These are phyloP conservation scores for Teratosphaeria destructans DNA, from an alignment of 2,329 filamentous ascomycete genomes.

Conservation along the genomic window DNA sequence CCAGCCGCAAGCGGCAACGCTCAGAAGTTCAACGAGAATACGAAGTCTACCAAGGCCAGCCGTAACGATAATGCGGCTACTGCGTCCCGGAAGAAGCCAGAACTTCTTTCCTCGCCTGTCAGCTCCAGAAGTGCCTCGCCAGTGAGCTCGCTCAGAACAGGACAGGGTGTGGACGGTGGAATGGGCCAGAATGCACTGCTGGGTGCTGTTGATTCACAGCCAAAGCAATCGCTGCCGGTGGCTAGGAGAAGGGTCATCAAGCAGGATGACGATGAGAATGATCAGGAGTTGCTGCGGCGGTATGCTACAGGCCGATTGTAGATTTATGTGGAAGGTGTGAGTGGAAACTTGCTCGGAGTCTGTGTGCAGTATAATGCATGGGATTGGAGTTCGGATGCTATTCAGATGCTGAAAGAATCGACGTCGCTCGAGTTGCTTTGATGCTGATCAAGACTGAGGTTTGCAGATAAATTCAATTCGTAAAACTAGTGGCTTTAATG, in stretches of 20 bases:
- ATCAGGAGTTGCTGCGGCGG: neutral
- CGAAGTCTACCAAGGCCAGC: neutral
- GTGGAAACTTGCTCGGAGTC: neutral
- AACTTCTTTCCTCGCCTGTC: constrained; percentile 1
- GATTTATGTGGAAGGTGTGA: neutral
- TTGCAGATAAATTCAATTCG: neutral
- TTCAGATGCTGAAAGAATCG: neutral
- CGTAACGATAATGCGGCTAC: neutral
- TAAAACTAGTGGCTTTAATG: neutral
- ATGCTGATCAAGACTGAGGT: neutral
- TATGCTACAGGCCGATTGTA: neutral
- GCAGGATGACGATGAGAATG: neutral
- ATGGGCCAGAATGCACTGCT: neutral
- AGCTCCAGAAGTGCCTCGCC: neutral
- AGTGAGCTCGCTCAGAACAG: neutral
- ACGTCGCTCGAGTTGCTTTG: neutral
- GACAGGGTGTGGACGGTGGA: neutral
- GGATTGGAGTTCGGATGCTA: neutral
- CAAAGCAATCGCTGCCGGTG: neutral
- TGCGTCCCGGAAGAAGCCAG: neutral
- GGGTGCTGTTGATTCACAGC: neutral
- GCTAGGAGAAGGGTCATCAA: neutral
- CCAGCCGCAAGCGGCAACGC: neutral
- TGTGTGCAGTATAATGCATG: neutral
- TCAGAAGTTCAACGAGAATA: too few relatives aligned